Evolutionary conservation across 345 rosid genomes (phyloP), one percentile per base, ranked within the genome.

Genomic region (Camelina laxa): DNA sequence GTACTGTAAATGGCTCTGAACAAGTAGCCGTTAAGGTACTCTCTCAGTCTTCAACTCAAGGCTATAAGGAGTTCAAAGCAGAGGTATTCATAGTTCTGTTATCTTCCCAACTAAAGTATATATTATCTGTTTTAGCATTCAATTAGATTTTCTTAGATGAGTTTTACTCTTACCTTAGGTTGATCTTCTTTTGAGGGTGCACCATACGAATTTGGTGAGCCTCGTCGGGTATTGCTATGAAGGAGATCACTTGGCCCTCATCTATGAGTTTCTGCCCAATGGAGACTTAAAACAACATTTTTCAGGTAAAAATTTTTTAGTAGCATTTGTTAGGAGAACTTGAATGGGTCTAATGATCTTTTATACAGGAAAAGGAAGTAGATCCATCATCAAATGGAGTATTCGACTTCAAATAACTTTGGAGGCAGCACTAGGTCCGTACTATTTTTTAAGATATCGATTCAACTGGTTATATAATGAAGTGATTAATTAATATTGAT

Each of bases 11-110:
- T 49, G 81, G 70, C 3, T 67, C 70, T 31, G 16, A 31, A 22
- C 67, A 81, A 13, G 88, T 87, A 3, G 88, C 87, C 0, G 87
- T 87, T 15, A 85, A 85, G 64, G 5, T 84, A 59, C 78, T 84
- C 1, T 84, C 87, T 65, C 48, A 51, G 13, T 67, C 75, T 3
- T 79, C 88, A 20, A 22, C 10, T 20, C 84, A 82, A 45, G 82
- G 88, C 9, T 54, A 58, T 2, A 74, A 74, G 38, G 57, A 86
- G 0, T 72, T 72, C 22, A 72, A 72, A 12, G 54, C 67, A 58
- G 78, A 75, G 24, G 78, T 75, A 27, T 27, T 4, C 11, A 20
- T 48, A 7, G 0, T 70, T 35, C 4, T 16, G n/a, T 12, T 8
- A 57, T 14, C 16, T 42, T 56, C 44, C 8, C 2, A 70, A 30